Base-by-base conservation (phyloP, 208 protist species). In the Trypanosomatidae sp. region DNA sequence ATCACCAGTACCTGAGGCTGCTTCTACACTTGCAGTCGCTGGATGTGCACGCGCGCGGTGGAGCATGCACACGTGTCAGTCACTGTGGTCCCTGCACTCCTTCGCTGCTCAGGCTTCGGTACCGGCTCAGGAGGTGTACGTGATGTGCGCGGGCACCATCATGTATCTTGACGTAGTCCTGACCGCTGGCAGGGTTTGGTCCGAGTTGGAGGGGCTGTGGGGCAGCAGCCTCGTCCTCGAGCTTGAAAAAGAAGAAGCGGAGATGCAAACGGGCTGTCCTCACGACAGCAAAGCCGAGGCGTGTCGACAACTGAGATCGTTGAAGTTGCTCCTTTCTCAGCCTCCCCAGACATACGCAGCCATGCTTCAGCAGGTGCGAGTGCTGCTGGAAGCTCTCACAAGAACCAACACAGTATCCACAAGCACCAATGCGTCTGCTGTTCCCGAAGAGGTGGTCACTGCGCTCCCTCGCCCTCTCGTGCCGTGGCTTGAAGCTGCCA, bases 81-180 rank as follows among this genome's bases (percentile, higher is more conserved):
- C 77, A 17, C 68, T 86, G 44, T 73, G 68, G 56, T 8, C 44
- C 22, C 52, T 92, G 53, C 66, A 78, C 25, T 46, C 60, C 10
- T 15, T 72, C n/a, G 82, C 88, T 43, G 81, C 81, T 15, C 68
- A 74, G 19, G 69, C 79, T 39, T 88, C 80, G 17, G 66, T 90
- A 28, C 88, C 85, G 1, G 83, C 60, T 9, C 85, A 90, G 60
- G 83, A 86, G 62, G 76, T 84, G 10, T 74, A 86, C 66, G 60
- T 92, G 30, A 72, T 90, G 65, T 82, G 77, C 43, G 79, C 84
- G 2, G 73, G 87, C 62, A 84, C 71, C 13, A 50, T 90, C 10
- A 62, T 79, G 9, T 92, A 92, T 64, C 72, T 92, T 4, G 88
- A 92, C 60, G 76, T 79, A 1, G 72, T 80, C 25, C 6, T 88